Conservation (phyloP, 768 basidiomycete species). For the Tylopilus intermedius region DNA sequence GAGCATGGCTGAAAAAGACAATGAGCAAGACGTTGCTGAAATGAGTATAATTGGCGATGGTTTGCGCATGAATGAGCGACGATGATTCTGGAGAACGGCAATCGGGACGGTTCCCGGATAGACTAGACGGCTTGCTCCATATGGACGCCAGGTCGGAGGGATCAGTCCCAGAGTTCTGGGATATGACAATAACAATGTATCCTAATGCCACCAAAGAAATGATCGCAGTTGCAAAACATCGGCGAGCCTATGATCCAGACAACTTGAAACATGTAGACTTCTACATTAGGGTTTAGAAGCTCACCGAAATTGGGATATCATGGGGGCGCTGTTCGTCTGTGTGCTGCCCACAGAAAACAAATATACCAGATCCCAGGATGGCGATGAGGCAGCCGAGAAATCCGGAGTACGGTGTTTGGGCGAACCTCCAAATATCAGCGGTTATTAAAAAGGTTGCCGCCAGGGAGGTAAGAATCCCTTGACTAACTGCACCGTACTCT, state of each 20-base stretch:
- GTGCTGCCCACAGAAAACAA: background rate
- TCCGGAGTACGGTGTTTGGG: constrained; percentile 7
- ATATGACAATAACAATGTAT: constrained; percentile 2
- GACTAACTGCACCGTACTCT: constrained; percentile 31
- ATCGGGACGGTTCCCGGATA: constrained; percentile 1
- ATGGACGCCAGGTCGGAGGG: constrained; percentile 2
- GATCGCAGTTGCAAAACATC: constrained; percentile 1
- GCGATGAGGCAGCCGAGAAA: constrained; percentile 18
- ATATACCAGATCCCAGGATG: constrained; percentile 8
- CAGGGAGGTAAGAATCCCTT: constrained; percentile 16
- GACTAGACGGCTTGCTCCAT: background rate
- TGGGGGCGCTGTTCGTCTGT: background rate
- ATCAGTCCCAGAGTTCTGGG: background rate
- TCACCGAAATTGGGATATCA: constrained; percentile 14
- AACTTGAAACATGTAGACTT: background rate
- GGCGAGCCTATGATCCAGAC: constrained; percentile 1
- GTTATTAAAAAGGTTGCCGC: constrained; percentile 7
- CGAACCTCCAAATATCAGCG: constrained; percentile 9
- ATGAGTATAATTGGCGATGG: constrained; percentile 27
- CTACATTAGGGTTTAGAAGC: background rate
- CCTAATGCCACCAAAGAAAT: constrained; percentile 5
- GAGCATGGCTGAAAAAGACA: constrained; percentile 48
- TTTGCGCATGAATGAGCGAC: constrained; percentile 13
- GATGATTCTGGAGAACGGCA: constrained; percentile 20
- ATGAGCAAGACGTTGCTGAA: constrained; percentile 43